Base-by-base conservation (phyloP, 495 filamentous ascomycete species). In the Tuber microsphaerosporum region DNA sequence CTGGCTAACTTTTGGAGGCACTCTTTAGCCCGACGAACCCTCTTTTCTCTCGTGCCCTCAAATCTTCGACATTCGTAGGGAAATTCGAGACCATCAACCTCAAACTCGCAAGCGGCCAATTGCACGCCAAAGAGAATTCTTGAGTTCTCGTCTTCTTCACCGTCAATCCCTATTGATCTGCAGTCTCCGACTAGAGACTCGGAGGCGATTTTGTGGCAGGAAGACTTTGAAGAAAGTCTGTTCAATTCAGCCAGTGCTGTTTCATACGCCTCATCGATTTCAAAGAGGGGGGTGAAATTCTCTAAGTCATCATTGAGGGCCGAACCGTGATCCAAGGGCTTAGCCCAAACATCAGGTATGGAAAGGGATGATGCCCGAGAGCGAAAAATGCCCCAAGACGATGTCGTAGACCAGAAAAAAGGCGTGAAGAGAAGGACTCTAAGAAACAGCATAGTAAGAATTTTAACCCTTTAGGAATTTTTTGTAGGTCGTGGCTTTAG, bases 31-130 rank as follows among this genome's bases (percentile, higher is more conserved):
- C 56, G 7, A 65, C 70, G 74, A 34, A 75, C 76, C 14, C 41
- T 75, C 51, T 69, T 48, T 37, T 80, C 76, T 56, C 74, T 75
- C 7, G 31, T 43, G 9, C 61, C 69, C 22, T 45, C 41, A 31
- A 76, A 42, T 26, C 45, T 72, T 48, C 73, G 71, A 46, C 81
- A 83, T 45, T 83, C 81, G 34, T 26, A 68, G 2, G 81, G 81
- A 71, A 75, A 83, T 17, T 65, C 74, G 42, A 83, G 72, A 6
- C 81, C 81, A 37, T 79, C 79, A 12, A 81, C 80, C 69, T 83
- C 73, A 20, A 83, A 81, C 69, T 83, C 81, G 14, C 81, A 83
- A 26, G 82, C 73, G 41, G 81, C 81, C 42, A 83, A 44, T n/a
- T 73, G 76, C 12, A 74, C 73, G 26, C 81, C 81, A 26, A 79